Evolutionary conservation across 2,329 filamentous ascomycete species (phyloP), one percentile per base, ranked within the genome.

Genomic region (Fusarium ramigenum): DNA sequence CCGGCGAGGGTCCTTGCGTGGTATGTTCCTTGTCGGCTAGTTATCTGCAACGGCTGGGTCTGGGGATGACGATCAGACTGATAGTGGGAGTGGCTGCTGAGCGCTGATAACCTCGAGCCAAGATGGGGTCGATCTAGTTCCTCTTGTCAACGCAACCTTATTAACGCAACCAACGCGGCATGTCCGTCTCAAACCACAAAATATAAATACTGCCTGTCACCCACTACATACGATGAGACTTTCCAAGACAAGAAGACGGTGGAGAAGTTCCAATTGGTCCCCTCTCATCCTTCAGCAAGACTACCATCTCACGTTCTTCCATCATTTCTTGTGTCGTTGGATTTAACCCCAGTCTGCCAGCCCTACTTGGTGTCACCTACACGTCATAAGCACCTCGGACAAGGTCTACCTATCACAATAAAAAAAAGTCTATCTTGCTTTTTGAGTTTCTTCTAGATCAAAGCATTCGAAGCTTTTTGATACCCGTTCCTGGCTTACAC

Each of bases 11-110:
- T 54, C 75, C 64, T 59, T 56, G 60, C 58, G 61, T 34, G 62
- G 50, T 75, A 58, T 49, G 52, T 62, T 54, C 67, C 49, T 54
- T 54, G 44, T 47, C 66, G 71, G 69, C 58, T 72, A 70, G 72
- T 68, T 77, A 77, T 77, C 75, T 73, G 47, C 67, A 74, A 66
- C 60, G 59, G 64, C 65, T 42, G 37, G 69, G 66, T 68, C 64
- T 77, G 71, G 75, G 66, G 63, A 77, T 66, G 71, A 59, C 60
- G 67, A 64, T 71, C 71, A 62, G 49, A 68, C 63, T 64, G 71
- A 74, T 74, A 74, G 67, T 70, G 67, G 52, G 52, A 72, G 67
- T 70, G 67, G 56, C 56, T 60, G 46, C 44, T 50, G 66, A 10
- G 34, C 25, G 25, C 32, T 32, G 64, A 72, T 74, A 74, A 65